Base-by-base conservation (phyloP, 1,284 basidiomycete genomes). In the Macrocystidia cucumis region DNA sequence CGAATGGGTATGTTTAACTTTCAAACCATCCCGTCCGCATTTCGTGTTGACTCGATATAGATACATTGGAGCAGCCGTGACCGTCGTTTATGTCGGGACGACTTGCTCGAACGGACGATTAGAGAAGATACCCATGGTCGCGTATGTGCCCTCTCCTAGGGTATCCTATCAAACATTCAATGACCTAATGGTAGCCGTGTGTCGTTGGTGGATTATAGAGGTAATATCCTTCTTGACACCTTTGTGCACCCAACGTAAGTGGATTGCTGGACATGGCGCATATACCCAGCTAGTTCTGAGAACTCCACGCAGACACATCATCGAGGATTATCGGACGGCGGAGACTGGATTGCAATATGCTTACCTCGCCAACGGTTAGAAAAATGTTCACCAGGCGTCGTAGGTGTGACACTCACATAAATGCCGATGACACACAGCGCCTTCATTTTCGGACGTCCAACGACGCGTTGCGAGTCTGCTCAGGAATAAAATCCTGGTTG, bases 191-290 rank as follows among this genome's bases (percentile, higher is more conserved):
- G 7, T 37, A 59, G 57, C 34, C 50, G 62, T 31, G 57, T 58
- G 23, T 57, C 56, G 18, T 46, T 61, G 25, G 44, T 62, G 12
- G 70, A 77, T 50, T 74, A 72, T 44, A 58, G 62, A 45, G 74
- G 74, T n/a, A 47, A 57, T 22, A 42, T 61, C 8, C 38, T 77
- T 11, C 54, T 72, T 33, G 74, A 78, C 46, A 69, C 65, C 16
- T 69, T 61, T 47, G 69, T 78, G 28, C 64, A 58, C 20, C 74
- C 75, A 29, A 72, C 67, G 71, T 76, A 46, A 51, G 69, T 55
- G 12, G 28, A 39, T 22, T 35, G 17, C 14, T 34, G 34, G 30
- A 31, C 34, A 20, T 32, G n/a, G 19, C 30, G 11, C 16, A 39
- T 34, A 18, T 7, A 22, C 9, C 36, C 32, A 16, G n/a, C 24